A percentile compares a stretch with the other conserved stretches of the same genome.
These are phyloP conservation scores for Sonneratia caseolaris DNA, from an alignment of 345 rosid genomes.

Conservation along the genomic window DNA sequence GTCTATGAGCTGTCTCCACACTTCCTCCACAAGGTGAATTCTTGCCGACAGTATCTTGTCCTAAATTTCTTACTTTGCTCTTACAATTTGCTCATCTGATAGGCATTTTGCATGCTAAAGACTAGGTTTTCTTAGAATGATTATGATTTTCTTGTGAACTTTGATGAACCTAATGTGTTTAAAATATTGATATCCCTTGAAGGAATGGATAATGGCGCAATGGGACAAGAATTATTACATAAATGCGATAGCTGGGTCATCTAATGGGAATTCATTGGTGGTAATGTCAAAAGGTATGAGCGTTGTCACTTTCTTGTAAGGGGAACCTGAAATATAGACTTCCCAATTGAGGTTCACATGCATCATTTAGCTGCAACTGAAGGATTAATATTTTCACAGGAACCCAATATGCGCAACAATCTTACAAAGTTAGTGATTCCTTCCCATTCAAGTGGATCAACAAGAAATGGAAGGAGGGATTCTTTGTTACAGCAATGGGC, in stretches of 20 bases:
- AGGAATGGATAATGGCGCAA: conserved; percentile 99
- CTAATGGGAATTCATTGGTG: conserved; percentile 83
- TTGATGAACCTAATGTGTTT: background rate
- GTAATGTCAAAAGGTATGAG: conserved; percentile 87
- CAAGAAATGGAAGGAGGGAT: conserved; percentile 96
- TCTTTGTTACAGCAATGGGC: conserved; percentile 85
- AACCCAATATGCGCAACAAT: conserved; percentile 73
- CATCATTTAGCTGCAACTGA: background rate
- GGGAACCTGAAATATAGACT: background rate
- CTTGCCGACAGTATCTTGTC: background rate
- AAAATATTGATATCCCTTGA: background rate
- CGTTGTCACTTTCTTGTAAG: background rate
- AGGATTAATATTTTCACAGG: conserved; percentile 29
- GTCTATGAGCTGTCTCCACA: conserved; percentile 37
- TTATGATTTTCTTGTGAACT: background rate
- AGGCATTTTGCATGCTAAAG: background rate
- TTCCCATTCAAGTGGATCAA: conserved; percentile 97
- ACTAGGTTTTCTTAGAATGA: background rate
- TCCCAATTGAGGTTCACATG: background rate
- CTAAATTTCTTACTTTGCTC: background rate
- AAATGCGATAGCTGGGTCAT: conserved; percentile 71
- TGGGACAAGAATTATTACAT: conserved; percentile 97
- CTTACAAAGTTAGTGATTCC: conserved; percentile 87
- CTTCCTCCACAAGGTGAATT: conserved; percentile 44
- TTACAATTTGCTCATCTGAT: background rate